Percentiles rank a stretch among this genome's conserved stretches.
Evolutionary conservation across 306 rosid genomes (phyloP).

Genomic region (Prunus salicina): DNA sequence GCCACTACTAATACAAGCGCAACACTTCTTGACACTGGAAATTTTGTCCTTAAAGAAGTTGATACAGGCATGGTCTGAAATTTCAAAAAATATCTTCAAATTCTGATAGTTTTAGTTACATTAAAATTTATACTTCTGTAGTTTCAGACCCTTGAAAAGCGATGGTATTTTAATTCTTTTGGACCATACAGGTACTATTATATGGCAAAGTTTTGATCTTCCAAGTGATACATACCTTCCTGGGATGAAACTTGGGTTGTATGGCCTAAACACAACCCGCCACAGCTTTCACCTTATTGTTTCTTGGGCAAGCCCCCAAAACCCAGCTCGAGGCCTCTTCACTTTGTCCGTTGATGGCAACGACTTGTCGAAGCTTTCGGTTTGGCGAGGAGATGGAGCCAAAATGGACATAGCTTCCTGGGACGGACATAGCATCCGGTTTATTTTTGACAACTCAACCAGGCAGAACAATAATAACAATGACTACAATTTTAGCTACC

Average conservation of each 20-base stretch:
- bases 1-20: constrained; percentile 4
- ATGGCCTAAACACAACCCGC: not conserved
- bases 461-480: not conserved
- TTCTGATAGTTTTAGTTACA: too few relatives aligned
- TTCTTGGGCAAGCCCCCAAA: constrained; percentile 7
- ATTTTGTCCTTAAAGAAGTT: not conserved
- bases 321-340: not conserved
- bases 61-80: not conserved
- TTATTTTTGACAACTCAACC: constrained; percentile 7
- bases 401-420: not conserved
- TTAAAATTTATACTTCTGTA: not conserved
- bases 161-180: too few relatives aligned
- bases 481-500: constrained; percentile 10
- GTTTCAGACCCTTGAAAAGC: too few relatives aligned
- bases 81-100: not conserved
- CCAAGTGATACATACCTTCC: constrained; percentile 16
- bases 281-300: not conserved
- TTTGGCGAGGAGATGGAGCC: constrained; percentile 17
- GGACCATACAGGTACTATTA: not conserved
- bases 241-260: constrained; percentile 21
- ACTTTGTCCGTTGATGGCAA: not conserved
- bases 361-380: not conserved
- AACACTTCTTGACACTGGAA: constrained; percentile 14
- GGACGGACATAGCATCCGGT: constrained; percentile 1
- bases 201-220: constrained; percentile 21